Conservation (phyloP, 2,329 filamentous ascomycete genomes). For the Colletotrichum sp. region DNA sequence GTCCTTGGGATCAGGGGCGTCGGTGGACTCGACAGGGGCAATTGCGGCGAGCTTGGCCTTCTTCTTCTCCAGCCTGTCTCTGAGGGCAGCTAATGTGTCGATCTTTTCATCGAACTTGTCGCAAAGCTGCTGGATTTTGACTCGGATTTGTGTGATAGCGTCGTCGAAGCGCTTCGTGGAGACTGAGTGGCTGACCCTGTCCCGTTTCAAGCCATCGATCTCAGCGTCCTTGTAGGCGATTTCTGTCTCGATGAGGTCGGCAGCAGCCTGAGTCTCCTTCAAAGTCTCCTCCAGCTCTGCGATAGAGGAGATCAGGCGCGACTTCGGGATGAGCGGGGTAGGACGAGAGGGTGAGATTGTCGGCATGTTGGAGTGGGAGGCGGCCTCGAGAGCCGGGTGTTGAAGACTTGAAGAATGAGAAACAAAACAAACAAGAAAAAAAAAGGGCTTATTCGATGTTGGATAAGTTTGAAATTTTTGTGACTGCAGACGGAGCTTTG, state of each 20-base stretch:
- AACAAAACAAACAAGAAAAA: neutral
- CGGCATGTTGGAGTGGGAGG: neutral
- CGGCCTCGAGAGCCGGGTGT: neutral
- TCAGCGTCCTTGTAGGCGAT: slow-evolving; percentile 7
- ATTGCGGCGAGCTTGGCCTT: neutral
- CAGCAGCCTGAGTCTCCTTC: neutral
- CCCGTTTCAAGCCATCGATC: neutral
- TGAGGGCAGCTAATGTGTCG: neutral
- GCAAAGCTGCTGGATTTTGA: neutral
- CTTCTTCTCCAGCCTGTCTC: neutral
- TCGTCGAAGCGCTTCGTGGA: neutral
- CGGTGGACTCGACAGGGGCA: slow-evolving; percentile 1
- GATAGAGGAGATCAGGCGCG: neutral
- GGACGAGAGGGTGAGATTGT: neutral
- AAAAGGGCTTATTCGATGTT: neutral
- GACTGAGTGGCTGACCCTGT: neutral
- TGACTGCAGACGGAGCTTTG: neutral
- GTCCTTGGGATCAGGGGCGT: neutral
- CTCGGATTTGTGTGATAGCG: neutral
- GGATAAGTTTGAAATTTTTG: neutral
- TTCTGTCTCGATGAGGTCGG: neutral
- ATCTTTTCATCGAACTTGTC: neutral
- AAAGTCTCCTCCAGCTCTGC: neutral
- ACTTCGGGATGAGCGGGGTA: neutral
- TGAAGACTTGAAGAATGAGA: neutral